These are phyloP conservation scores for Megacollybia marginata DNA, from an alignment of 768 basidiomycete genomes.

Conservation along the genomic window DNA sequence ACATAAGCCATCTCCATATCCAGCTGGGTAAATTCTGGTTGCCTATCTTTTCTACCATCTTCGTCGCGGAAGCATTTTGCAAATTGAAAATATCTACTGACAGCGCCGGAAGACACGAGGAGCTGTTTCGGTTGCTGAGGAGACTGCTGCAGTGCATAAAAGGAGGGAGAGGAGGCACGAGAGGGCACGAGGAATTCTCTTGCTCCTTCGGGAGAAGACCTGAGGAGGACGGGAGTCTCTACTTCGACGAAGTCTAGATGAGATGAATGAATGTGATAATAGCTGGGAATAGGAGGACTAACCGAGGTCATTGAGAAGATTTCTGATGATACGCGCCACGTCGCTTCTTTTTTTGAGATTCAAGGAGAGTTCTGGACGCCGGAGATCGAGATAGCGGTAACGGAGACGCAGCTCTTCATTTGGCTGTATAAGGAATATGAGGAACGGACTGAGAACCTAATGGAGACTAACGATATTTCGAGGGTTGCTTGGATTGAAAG, in stretches of 20 bases:
- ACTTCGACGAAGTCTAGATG: conserved; percentile 81
- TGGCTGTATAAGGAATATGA: conserved; percentile 37
- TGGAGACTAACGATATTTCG: conserved; percentile 58
- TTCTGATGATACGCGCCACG: conserved; percentile 74
- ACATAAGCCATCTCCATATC: conserved; percentile 97
- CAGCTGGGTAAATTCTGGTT: conserved; percentile 95
- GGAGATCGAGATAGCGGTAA: conserved; percentile 85
- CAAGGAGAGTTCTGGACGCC: conserved; percentile 60
- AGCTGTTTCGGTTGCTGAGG: conserved; percentile 96
- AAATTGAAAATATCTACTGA: conserved; percentile 90
- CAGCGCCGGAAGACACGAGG: conserved; percentile 79
- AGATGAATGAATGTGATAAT: conserved; percentile 2
- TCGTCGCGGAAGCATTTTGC: conserved; percentile 96
- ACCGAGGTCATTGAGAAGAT: conserved; percentile 66
- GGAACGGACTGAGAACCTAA: conserved; percentile 7
- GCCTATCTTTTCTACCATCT: conserved; percentile 89
- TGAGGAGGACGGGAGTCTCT: conserved; percentile 86
- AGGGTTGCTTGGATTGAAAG: conserved; percentile 79
- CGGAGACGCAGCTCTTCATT: conserved; percentile 82
- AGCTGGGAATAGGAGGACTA: conserved; percentile 7
- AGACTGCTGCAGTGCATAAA: conserved; percentile 90
- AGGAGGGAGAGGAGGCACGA: conserved; percentile 38
- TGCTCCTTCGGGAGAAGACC: conserved; percentile 91
- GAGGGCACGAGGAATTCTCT: conserved; percentile 89
- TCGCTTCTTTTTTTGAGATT: conserved; percentile 79